phyloP scores from a whole-genome alignment of 192 early-diverging fungal genomes.

The Backusella liffmaniae region DNA sequence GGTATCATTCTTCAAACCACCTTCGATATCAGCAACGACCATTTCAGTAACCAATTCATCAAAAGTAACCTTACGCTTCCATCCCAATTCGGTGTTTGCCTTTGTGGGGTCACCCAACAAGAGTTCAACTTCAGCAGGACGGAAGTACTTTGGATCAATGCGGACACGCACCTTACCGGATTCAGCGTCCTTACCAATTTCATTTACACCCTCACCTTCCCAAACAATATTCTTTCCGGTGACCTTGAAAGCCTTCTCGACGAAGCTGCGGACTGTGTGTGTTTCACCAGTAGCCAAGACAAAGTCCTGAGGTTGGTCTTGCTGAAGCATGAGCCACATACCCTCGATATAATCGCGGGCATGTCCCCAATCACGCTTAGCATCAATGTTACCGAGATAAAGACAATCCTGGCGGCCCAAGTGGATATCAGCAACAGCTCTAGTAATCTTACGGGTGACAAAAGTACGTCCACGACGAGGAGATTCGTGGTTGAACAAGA shows the following conservation, averaged over 20 bases:
- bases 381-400: constrained; percentile 75
- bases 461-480: constrained; percentile 74
- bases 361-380: constrained; percentile 83
- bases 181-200: constrained; percentile 57
- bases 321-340: constrained; percentile 83
- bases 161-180: constrained; percentile 56
- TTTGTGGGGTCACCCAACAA: constrained; percentile 73
- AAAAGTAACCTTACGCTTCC: constrained; percentile 69
- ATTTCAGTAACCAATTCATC: constrained; percentile 68
- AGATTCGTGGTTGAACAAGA: constrained; percentile 78
- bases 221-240: constrained; percentile 60
- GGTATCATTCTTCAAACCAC: constrained; percentile 22
- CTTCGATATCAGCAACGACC: constrained; percentile 59
- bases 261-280: constrained; percentile 73
- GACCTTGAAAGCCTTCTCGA: constrained; percentile 73
- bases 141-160: constrained; percentile 75
- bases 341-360: constrained; percentile 76
- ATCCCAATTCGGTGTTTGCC: constrained; percentile 61
- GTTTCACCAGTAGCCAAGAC: constrained; percentile 81
- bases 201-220: constrained; percentile 63
- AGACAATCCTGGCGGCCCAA: constrained; percentile 66
- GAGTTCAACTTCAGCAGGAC: constrained; percentile 77
- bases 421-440: constrained; percentile 73
- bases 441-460: constrained; percentile 76
- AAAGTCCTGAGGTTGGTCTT: constrained; percentile 69